Conservation (phyloP, 1,139 yeast species). For the Taiozyma sp. region DNA sequence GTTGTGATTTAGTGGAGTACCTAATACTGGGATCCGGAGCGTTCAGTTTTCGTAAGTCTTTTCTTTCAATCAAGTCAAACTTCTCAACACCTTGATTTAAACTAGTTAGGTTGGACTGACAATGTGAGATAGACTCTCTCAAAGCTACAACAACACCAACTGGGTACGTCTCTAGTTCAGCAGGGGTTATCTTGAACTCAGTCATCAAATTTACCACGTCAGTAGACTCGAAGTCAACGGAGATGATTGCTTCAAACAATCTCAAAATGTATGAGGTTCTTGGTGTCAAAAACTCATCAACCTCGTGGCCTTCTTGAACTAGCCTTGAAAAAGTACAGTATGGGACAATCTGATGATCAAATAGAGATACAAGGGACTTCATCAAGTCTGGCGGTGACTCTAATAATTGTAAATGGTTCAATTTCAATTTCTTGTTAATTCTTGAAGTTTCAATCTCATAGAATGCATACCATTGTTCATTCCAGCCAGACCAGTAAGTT, state of each 20-base stretch:
- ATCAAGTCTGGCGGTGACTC: constrained; percentile 52
- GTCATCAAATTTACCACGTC: constrained; percentile 59
- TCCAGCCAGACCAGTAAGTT: constrained; percentile 74
- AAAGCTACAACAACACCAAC: constrained; percentile 66
- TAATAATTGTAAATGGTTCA: constrained; percentile 38
- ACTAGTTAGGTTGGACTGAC: constrained; percentile 53
- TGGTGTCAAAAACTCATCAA: constrained; percentile 62
- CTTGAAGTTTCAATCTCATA: constrained; percentile 32
- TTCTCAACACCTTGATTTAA: constrained; percentile 30
- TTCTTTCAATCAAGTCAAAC: constrained; percentile 60
- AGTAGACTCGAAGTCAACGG: constrained; percentile 44
- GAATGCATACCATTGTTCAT: constrained; percentile 56
- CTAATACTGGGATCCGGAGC: constrained; percentile 13
- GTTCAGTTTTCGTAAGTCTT: constrained; percentile 53
- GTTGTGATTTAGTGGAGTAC: constrained; percentile 29
- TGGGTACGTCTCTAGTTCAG: constrained; percentile 67
- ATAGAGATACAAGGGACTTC: constrained; percentile 49
- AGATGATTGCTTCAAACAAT: constrained; percentile 58
- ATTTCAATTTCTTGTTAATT: constrained; percentile 29
- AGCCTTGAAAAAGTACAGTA: constrained; percentile 67
- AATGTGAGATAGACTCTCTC: constrained; percentile 50
- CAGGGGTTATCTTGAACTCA: constrained; percentile 45
- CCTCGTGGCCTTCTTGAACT: constrained; percentile 56
- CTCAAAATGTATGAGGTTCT: constrained; percentile 54
- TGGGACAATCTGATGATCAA: constrained; percentile 39